These are phyloP conservation scores for Pelargonium australe DNA, from an alignment of 441 rosid species.

Conservation along the genomic window DNA sequence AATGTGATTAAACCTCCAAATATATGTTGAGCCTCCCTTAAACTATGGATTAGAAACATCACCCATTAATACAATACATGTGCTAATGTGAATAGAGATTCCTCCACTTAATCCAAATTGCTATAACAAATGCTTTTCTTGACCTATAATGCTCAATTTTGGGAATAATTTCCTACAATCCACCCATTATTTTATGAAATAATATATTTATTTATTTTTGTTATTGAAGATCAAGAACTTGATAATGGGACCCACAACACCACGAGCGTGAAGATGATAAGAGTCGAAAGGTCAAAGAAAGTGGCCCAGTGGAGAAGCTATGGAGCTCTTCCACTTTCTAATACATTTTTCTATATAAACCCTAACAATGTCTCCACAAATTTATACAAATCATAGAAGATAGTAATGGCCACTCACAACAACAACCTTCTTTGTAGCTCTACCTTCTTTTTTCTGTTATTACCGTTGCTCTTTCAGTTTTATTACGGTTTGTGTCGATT, in stretches of 20 bases:
- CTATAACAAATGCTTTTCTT: too few relatives aligned
- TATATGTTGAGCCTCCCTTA: too few relatives aligned
- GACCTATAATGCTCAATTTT: too few relatives aligned
- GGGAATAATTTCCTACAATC: too few relatives aligned
- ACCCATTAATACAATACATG: too few relatives aligned
- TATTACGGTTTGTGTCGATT: slow-evolving; percentile 31
- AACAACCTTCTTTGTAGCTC: slow-evolving; percentile 17
- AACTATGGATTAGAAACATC: too few relatives aligned
- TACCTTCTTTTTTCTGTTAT: slow-evolving; percentile 32
- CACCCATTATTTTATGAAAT: too few relatives aligned
- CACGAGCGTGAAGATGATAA: slow-evolving; percentile 20
- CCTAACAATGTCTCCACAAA: background rate
- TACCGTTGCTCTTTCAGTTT: slow-evolving; percentile 38
- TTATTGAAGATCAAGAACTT: too few relatives aligned
- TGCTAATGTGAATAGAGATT: too few relatives aligned
- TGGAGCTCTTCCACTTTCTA: background rate
- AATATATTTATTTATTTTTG: too few relatives aligned
- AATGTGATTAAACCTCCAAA: too few relatives aligned
- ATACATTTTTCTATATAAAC: slow-evolving; percentile 26
- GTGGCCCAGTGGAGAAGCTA: slow-evolving; percentile 31
- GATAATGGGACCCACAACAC: background rate
- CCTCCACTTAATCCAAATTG: too few relatives aligned
- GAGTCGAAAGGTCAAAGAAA: slow-evolving; percentile 29
- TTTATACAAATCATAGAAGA: background rate
- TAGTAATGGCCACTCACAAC: slow-evolving; percentile 27